These are phyloP conservation scores for Pichia cactophila DNA, from an alignment of 1,139 yeast species.

Conservation along the genomic window DNA sequence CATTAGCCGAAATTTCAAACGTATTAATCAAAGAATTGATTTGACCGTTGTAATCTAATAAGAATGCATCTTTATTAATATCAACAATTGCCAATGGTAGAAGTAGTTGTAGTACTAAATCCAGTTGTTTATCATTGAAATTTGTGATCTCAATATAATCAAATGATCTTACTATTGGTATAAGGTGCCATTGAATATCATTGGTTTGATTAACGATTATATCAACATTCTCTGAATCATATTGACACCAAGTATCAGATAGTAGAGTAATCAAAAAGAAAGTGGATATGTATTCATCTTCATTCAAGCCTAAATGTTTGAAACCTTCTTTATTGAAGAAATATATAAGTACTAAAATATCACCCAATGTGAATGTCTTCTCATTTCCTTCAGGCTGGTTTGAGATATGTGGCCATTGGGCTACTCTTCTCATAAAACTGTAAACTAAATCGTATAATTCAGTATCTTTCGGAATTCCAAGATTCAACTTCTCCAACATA, in stretches of 20 bases:
- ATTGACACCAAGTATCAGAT: background rate
- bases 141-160: constrained; percentile 24
- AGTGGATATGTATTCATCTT: constrained; percentile 1
- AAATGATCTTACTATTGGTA: constrained; percentile 24
- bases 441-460: background rate
- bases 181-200: constrained; percentile 20
- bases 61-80: constrained; percentile 1
- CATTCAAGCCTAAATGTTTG: background rate
- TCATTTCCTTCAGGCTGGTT: background rate
- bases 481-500: constrained; percentile 1
- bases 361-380: constrained; percentile 1
- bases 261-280: background rate
- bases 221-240: constrained; percentile 26
- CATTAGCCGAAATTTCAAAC: background rate
- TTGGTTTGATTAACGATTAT: constrained; percentile 32
- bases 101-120: background rate
- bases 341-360: constrained; percentile 1
- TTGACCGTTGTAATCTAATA: constrained; percentile 4
- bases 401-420: constrained; percentile 9
- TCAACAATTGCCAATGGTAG: constrained; percentile 10
- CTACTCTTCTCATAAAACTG: constrained; percentile 1
- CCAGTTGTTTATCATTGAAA: background rate
- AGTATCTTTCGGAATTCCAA: constrained; percentile 1
- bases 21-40: constrained; percentile 5
- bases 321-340: constrained; percentile 5